Evolutionary conservation across 2,329 filamentous ascomycete genomes (phyloP), one percentile per base, ranked within the genome.

Genomic region (Microdochium trichocladiopsis): DNA sequence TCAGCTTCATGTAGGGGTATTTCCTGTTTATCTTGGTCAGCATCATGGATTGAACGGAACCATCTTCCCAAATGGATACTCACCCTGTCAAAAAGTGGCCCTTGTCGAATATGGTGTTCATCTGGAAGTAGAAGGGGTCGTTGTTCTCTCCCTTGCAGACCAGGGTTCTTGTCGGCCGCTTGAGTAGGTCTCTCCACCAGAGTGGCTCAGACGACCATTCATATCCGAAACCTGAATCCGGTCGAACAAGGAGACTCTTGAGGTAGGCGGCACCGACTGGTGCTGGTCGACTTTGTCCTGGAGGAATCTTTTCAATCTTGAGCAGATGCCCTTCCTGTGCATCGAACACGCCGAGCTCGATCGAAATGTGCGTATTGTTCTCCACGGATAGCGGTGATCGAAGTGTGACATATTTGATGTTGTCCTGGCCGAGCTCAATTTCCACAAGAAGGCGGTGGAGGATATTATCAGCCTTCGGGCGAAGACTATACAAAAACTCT

Each of bases 341-440:
- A 66, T 93, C 94, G 64, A 90, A 96, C 16, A 99, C 84, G 16
- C 94, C 95, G 22, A 99, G 70, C 68, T 99, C 94, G 14, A 99
- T 85, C 0, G 94, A 93, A 45, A 99, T 96, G 65, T 99, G 90
- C 0, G 94, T 99, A 57, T 94, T 88, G 69, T 99, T 99, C 66
- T 99, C 94, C 8, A 99, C 84, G 0, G 96, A 72, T 1, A 99
- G 74, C 1, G 94, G 94, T 18, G 93, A 97, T 24, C 94, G 83
- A 63, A 99, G 85, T 1, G 92, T 99, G 63, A 99, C 95, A 66
- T 95, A 95, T 73, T 99, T 99, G 72, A 99, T 89, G 62, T 97
- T 97, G 73, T 99, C 93, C 1, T 83, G 74, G n/a, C 91, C 94
- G 23, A 99, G 78, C 51, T 83, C 90, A 51, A 99, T 87, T 53